Evolutionary conservation across 2,329 filamentous ascomycete species (phyloP).

Genomic region (Tolypocladium guangdongense): DNA sequence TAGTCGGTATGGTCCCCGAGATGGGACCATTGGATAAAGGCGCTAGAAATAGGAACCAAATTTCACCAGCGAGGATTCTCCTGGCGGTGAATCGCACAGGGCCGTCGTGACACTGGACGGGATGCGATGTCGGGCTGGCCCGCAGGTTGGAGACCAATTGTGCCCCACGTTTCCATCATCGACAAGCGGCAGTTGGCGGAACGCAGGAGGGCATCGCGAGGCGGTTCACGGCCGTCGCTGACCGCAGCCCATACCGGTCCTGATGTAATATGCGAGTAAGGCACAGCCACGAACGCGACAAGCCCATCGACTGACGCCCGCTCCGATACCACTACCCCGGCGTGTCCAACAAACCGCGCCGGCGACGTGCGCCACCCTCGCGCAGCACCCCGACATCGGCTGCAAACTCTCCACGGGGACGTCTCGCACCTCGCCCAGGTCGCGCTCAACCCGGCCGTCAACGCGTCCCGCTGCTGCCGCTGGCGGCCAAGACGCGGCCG

Average conservation of each 20-base stretch:
- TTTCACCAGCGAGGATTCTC: neutral
- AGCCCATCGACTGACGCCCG: neutral
- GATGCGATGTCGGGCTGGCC: neutral
- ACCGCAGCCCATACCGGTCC: constrained; percentile 44
- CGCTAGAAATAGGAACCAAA: neutral
- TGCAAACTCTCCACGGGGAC: constrained; percentile 61
- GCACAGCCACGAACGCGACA: constrained; percentile 7
- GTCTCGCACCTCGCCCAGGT: constrained; percentile 54
- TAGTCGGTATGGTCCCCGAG: neutral
- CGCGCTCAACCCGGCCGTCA: constrained; percentile 46
- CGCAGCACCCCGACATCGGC: constrained; percentile 54
- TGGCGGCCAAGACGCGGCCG: constrained; percentile 20
- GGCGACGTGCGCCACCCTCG: constrained; percentile 43
- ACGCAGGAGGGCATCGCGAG: constrained; percentile 43
- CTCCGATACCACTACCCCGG: constrained; percentile 51
- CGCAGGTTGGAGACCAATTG: neutral
- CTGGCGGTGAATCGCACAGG: neutral
- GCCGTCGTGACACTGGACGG: neutral
- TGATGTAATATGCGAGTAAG: too few species aligned
- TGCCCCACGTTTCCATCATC: neutral
- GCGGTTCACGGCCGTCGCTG: constrained; percentile 49
- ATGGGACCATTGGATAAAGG: neutral
- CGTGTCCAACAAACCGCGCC: constrained; percentile 52
- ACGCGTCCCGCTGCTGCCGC: constrained; percentile 44
- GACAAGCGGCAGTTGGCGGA: too few species aligned